A percentile compares a stretch with the other conserved stretches of the same genome.
Conservation (phyloP, 2,329 filamentous ascomycete genomes). For the Orbilia javanica region DNA sequence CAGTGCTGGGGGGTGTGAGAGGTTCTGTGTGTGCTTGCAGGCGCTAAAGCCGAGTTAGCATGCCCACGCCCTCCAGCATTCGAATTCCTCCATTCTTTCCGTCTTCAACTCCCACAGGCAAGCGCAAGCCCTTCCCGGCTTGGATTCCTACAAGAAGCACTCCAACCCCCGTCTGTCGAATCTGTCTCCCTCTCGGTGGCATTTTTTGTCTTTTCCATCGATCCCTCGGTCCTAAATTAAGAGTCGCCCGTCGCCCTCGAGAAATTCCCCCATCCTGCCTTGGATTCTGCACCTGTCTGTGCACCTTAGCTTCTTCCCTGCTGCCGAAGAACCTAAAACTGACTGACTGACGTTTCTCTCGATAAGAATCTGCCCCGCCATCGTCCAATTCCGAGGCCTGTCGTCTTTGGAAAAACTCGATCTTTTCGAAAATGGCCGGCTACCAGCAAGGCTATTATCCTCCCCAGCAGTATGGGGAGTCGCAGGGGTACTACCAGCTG, state of each 20-base stretch:
- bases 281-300: too few species aligned
- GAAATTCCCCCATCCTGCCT: too few species aligned
- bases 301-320: too few species aligned
- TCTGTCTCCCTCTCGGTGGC: neutral
- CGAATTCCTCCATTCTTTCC: slow-evolving; percentile 40
- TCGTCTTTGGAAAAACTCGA: neutral
- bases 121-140: slow-evolving; percentile 1
- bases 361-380: neutral
- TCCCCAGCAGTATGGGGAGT: slow-evolving; percentile 56
- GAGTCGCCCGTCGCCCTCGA: neutral
- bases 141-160: neutral
- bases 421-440: slow-evolving; percentile 64
- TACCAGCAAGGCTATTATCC: slow-evolving; percentile 62
- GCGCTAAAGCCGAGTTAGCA: slow-evolving; percentile 49
- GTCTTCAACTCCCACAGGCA: slow-evolving; percentile 30
- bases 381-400: neutral
- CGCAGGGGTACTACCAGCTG: slow-evolving; percentile 64
- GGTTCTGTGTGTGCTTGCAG: neutral
- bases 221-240: neutral
- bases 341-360: too few species aligned
- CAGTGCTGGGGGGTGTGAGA: too few species aligned
- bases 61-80: slow-evolving; percentile 45
- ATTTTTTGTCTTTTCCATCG: neutral
- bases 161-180: neutral
- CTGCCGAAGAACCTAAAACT: too few species aligned